phyloP scores from a whole-genome alignment of 352 stramenopile species.

The Pythium sp. region DNA sequence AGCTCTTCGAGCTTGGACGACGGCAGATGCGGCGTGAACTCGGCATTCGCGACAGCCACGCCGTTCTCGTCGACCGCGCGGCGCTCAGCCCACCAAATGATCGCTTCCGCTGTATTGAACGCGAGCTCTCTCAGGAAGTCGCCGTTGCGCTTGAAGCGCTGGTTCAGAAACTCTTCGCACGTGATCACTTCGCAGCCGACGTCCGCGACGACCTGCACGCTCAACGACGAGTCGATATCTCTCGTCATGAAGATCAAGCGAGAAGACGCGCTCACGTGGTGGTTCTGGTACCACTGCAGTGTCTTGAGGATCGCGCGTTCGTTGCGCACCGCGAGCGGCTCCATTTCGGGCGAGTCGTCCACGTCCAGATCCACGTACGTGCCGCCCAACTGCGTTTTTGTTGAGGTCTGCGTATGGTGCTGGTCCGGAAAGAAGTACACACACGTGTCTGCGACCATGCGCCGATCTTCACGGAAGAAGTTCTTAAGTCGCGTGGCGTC shows the following conservation, averaged over 20 bases:
- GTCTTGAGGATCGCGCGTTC: conserved; percentile 53
- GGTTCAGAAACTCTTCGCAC: conserved; percentile 48
- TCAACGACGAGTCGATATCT: conserved; percentile 41
- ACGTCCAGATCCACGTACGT: conserved; percentile 19
- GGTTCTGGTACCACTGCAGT: conserved; percentile 56
- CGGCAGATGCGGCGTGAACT: conserved; percentile 59
- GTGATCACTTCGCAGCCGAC: conserved; percentile 50
- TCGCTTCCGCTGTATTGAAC: conserved; percentile 53
- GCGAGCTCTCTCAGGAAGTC: conserved; percentile 57
- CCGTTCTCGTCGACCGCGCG: conserved; percentile 19
- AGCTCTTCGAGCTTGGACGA: conserved; percentile 34
- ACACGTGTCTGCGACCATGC: conserved; percentile 37
- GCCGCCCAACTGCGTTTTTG: conserved; percentile 27
- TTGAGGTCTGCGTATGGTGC: conserved; percentile 58
- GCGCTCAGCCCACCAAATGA: conserved; percentile 46
- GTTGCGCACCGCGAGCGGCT: conserved; percentile 37
- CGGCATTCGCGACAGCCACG: conserved; percentile 23
- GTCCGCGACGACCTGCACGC: conserved; percentile 30
- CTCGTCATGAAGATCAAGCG: conserved; percentile 60
- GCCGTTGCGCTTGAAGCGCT: conserved; percentile 33
- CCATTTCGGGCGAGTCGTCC: conserved; percentile 24
- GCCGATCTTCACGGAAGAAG: conserved; percentile 63
- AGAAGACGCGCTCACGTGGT: conserved; percentile 34
- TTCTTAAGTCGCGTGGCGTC: conserved; percentile 62
- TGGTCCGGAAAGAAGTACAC: conserved; percentile 71